phyloP scores from a whole-genome alignment of 2,329 filamentous ascomycete species.

The Graphiopsis chlorocephala region DNA sequence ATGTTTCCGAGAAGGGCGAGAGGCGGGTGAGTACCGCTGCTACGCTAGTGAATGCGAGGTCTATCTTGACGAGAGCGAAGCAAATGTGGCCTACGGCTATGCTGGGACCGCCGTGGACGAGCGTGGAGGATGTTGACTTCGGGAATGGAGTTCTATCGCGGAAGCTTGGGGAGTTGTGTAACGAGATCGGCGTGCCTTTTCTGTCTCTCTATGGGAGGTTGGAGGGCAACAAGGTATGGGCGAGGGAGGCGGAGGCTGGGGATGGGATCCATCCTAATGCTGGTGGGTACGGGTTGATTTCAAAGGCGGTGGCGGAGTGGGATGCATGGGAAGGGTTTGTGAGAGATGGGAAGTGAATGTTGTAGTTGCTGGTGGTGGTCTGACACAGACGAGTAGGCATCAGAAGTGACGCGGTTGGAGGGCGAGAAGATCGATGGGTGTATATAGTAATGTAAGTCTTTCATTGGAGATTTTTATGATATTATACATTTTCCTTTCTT shows the following conservation, averaged over 20 bases:
- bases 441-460: neutral
- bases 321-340: neutral
- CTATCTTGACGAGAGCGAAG: neutral
- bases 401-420: no score
- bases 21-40: neutral
- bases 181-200: neutral
- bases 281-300: neutral
- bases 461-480: neutral
- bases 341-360: neutral
- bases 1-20: neutral
- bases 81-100: neutral
- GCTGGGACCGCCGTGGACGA: neutral
- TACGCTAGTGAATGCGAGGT: neutral
- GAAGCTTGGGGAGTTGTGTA: neutral
- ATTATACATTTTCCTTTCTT: neutral
- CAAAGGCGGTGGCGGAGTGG: neutral
- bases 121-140: neutral
- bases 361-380: no score
- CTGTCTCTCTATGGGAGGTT: neutral
- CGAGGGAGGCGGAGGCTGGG: neutral
- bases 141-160: neutral
- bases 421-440: no score
- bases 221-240: neutral
- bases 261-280: neutral
- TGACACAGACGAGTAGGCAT: no score